These are phyloP conservation scores for Berberis vulgaris DNA, from an alignment of 164 flowering plant genomes.

Conservation along the genomic window DNA sequence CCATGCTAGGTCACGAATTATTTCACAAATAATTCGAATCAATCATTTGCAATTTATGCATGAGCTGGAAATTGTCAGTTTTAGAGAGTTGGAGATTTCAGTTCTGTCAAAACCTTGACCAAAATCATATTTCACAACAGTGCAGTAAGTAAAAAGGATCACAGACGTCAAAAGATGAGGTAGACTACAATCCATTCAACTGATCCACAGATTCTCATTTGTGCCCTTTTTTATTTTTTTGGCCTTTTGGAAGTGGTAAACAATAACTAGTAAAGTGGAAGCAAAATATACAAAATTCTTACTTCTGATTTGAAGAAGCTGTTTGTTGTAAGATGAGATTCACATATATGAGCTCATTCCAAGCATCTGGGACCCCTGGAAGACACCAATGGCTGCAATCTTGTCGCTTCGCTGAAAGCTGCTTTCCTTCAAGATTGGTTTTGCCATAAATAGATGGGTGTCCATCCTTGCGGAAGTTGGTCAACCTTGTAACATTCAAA, in stretches of 20 bases:
- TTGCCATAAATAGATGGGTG: slow-evolving; percentile 85
- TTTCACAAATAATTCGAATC: too few relatives aligned
- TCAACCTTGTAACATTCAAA: slow-evolving; percentile 65
- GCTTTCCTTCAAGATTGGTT: slow-evolving; percentile 26
- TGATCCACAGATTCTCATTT: neutral
- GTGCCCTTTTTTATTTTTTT: neutral
- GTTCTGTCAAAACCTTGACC: too few relatives aligned
- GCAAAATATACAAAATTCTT: neutral
- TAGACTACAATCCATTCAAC: neutral
- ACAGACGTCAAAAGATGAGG: neutral
- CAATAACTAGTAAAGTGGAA: too few relatives aligned
- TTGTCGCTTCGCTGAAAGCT: slow-evolving; percentile 53
- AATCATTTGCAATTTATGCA: too few relatives aligned
- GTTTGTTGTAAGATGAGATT: slow-evolving; percentile 24
- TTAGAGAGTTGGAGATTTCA: too few relatives aligned
- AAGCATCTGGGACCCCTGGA: slow-evolving; percentile 96
- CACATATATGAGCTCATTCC: slow-evolving; percentile 89
- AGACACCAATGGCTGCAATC: slow-evolving; percentile 99
- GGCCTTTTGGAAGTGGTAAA: neutral
- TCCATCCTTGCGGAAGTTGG: slow-evolving; percentile 87
- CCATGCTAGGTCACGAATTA: too few relatives aligned
- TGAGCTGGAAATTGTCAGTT: too few relatives aligned
- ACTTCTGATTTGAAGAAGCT: neutral
- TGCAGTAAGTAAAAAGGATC: too few relatives aligned
- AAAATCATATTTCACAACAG: too few relatives aligned